Percentiles rank a stretch among this genome's conserved stretches.
phyloP scores from a whole-genome alignment of 805 yeast species.

The Metschnikowia arizonensis region DNA sequence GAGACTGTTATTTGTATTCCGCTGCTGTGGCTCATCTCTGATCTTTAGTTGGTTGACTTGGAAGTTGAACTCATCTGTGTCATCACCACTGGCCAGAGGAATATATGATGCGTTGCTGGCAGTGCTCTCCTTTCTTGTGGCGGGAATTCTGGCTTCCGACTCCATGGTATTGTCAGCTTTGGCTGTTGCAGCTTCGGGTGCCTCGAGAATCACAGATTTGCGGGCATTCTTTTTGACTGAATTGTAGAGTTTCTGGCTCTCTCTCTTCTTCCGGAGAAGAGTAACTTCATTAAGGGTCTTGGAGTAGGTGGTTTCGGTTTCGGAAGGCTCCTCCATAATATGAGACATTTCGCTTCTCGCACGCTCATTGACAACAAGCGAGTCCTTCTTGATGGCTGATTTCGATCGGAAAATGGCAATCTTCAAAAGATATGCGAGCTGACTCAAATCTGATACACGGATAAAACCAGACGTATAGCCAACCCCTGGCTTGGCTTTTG shows the following conservation, averaged over 20 bases:
- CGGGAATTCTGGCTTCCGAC: constrained; percentile 14
- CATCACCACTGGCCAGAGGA: constrained; percentile 19
- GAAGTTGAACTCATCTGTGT: constrained; percentile 26
- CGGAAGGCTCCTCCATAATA: constrained; percentile 18
- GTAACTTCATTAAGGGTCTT: constrained; percentile 74
- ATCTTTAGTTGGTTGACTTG: constrained; percentile 27
- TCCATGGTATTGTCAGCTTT: constrained; percentile 24
- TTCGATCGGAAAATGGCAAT: constrained; percentile 78
- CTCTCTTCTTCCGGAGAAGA: constrained; percentile 67
- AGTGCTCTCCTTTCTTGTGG: constrained; percentile 20
- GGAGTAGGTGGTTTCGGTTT: constrained; percentile 51
- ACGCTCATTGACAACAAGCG: constrained; percentile 5
- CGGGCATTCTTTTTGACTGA: constrained; percentile 60
- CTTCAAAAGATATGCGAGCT: constrained; percentile 69
- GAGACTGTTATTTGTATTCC: constrained; percentile 33
- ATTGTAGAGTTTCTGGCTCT: constrained; percentile 52
- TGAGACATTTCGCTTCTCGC: constrained; percentile 14
- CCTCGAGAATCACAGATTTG: constrained; percentile 60
- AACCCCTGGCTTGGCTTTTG: constrained; percentile 28
- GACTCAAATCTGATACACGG: constrained; percentile 63
- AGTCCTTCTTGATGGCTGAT: constrained; percentile 46
- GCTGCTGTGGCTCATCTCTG: constrained; percentile 35
- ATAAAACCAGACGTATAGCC: constrained; percentile 45
- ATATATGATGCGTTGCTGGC: constrained; percentile 30
- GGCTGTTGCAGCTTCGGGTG: constrained; percentile 49